Base-by-base conservation (phyloP, 257 asterid species). In the Thymus quinquecostatus region DNA sequence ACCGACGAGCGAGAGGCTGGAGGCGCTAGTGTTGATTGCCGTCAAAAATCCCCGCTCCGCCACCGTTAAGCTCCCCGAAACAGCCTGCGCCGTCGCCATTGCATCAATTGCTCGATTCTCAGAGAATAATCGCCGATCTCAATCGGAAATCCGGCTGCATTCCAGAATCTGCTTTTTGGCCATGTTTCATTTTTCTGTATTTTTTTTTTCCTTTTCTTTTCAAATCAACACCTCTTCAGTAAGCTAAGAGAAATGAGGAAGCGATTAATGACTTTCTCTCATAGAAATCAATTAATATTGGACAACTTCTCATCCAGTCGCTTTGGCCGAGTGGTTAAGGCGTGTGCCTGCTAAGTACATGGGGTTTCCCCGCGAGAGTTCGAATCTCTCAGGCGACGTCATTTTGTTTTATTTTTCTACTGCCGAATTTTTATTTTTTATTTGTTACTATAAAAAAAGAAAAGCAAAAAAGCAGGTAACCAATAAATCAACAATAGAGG, bases 281-380 rank as follows among this genome's bases (percentile, higher is more conserved):
- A 21, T 21, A 21, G 21, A 21, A 21, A 21, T 21, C 0, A 21
- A 21, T 21, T 21, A 21, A 21, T 21, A 21, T 21, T 21, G 21
- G 21, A 21, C 21, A 21, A 21, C 21, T 21, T 21, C 21, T 21
- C 41, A 47, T 47, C 0, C n/a, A 51, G 89, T 77, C 89, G 88
- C 84, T 86, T 88, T 86, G 95, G 92, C 89, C 89, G 92, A 84
- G 92, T 87, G 89, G 89, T 84, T 83, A 85, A 81, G 88, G 86
- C 86, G 86, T 83, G 88, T 85, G 85, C 87, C 87, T 83, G 86
- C 89, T 84, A 84, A 84, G 89, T 90, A 90, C 97, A 88, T 92
- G 97, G 96, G 96, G 90, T 86, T 83, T 88, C 89, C 95, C 98
- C 98, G 97, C 97, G 95, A 90, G 98, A 92, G 97, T 88, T 90